A percentile compares a stretch with the other conserved stretches of the same genome.
These are phyloP conservation scores for Leccinum sublutescens DNA, from an alignment of 768 basidiomycete species.

Conservation along the genomic window DNA sequence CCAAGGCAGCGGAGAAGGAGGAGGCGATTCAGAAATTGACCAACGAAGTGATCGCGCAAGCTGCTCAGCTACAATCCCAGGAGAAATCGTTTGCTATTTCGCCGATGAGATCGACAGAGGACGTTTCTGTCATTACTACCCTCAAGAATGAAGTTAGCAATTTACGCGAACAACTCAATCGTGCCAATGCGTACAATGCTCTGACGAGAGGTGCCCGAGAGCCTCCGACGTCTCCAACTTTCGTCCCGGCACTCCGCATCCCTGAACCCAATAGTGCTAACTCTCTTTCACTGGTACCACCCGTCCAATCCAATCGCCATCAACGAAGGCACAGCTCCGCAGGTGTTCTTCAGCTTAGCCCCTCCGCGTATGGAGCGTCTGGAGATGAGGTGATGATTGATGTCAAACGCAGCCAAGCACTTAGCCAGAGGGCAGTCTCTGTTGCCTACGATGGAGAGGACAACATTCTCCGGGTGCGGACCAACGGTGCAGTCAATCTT, in stretches of 20 bases:
- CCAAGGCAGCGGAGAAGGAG: constrained; percentile 80
- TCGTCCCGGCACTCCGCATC: constrained; percentile 72
- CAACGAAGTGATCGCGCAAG: constrained; percentile 70
- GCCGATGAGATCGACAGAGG: constrained; percentile 71
- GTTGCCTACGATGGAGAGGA: constrained; percentile 87
- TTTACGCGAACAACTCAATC: constrained; percentile 92
- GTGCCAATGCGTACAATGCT: constrained; percentile 88
- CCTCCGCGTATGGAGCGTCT: constrained; percentile 66
- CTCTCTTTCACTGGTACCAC: constrained; percentile 40
- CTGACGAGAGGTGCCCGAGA: constrained; percentile 77
- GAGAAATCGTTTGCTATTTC: constrained; percentile 66
- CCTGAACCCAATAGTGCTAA: constrained; percentile 44
- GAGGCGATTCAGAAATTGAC: constrained; percentile 77
- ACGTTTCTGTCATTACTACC: constrained; percentile 80
- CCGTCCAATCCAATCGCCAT: constrained; percentile 49
- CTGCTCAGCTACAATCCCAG: constrained; percentile 72
- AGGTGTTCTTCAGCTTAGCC: constrained; percentile 63
- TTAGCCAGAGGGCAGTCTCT: constrained; percentile 82
- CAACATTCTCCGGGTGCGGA: constrained; percentile 60
- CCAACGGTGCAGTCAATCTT: constrained; percentile 68
- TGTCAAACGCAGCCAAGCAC: constrained; percentile 65
- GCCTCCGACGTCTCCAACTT: constrained; percentile 80
- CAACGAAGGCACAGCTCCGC: constrained; percentile 87
- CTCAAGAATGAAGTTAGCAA: constrained; percentile 91
- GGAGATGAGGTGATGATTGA: constrained; percentile 76